These are phyloP conservation scores for Leptodermis oblonga DNA, from an alignment of 257 asterid genomes.

Conservation along the genomic window DNA sequence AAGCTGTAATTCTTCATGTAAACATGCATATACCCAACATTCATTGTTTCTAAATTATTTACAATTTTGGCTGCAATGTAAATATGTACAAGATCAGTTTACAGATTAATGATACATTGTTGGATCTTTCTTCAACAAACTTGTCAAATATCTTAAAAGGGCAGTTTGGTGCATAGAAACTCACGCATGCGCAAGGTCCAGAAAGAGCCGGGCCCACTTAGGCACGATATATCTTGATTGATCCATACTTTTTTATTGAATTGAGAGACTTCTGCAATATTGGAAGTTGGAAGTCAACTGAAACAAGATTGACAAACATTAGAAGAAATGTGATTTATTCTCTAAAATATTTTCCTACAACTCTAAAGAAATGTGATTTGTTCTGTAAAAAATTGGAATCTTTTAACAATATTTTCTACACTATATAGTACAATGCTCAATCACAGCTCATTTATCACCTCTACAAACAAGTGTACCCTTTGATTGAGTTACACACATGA, in stretches of 20 bases:
- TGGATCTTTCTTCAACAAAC: neutral
- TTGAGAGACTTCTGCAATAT: neutral
- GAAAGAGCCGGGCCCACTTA: too few species aligned
- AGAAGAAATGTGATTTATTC: neutral
- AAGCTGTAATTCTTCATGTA: conserved; percentile 4
- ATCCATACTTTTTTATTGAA: too few species aligned
- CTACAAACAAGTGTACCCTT: neutral
- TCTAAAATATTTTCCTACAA: neutral
- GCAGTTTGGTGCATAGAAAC: too few species aligned
- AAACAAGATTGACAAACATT: neutral
- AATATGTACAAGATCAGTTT: neutral
- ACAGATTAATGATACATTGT: neutral
- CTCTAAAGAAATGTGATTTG: too few species aligned
- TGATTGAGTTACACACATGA: neutral
- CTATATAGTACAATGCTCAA: too few species aligned
- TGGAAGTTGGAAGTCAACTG: neutral
- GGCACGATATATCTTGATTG: too few species aligned
- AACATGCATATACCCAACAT: neutral
- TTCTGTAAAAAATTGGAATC: neutral
- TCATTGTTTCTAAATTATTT: conserved; percentile 2
- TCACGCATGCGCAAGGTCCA: too few species aligned
- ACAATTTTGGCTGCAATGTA: conserved; percentile 8
- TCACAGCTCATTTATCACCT: too few species aligned
- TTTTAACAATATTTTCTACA: too few species aligned
- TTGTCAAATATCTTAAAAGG: too few species aligned